Evolutionary conservation across 164 flowering plant species (phyloP), one percentile per base, ranked within the genome.

Genomic region (Piper betle): DNA sequence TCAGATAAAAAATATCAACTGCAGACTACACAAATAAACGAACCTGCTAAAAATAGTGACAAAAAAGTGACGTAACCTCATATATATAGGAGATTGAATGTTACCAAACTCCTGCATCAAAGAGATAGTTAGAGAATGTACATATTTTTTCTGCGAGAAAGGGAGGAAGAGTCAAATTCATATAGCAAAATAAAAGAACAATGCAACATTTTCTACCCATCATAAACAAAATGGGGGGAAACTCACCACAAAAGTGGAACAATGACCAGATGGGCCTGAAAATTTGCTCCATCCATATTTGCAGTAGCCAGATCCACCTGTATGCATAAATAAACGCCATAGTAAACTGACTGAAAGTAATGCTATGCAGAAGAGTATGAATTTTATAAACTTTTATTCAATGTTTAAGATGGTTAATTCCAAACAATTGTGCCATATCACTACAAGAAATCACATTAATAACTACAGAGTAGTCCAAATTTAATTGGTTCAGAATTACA

Each of bases 271-370:
- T 17, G 94, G 96, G 58, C 68, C 19, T 53, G 69, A 57, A 77
- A 83, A 86, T 65, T 87, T 87, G 81, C 96, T 92, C 96, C 96
- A 92, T 37, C 98, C 98, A 78, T 72, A 92, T 72, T 92, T 92
- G 82, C 94, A 89, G 66, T 92, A 92, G 42, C 98, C 98, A 11
- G 98, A 89, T 37, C 98, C 98, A 72, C 98, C 98, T 92, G 59
- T 58, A 61, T 17, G 41, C 5, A 43, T 19, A 8, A 3, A 54
- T 25, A 8, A 54, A 8, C 7, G 1, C 33, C 33, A 25, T 1
- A 2, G 57, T 18, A 54, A 54, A 54, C 7, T 18, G 37, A 16
- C 5, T 25, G 33, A 25, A 10, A 58, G 17, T n/a, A 17, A 4
- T 15, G 13, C n/a, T 10, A 38, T 25, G 33, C 33, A 25, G 33